These are phyloP conservation scores for Phytophthora hibernalis DNA, from an alignment of 352 stramenopile genomes.

Conservation along the genomic window DNA sequence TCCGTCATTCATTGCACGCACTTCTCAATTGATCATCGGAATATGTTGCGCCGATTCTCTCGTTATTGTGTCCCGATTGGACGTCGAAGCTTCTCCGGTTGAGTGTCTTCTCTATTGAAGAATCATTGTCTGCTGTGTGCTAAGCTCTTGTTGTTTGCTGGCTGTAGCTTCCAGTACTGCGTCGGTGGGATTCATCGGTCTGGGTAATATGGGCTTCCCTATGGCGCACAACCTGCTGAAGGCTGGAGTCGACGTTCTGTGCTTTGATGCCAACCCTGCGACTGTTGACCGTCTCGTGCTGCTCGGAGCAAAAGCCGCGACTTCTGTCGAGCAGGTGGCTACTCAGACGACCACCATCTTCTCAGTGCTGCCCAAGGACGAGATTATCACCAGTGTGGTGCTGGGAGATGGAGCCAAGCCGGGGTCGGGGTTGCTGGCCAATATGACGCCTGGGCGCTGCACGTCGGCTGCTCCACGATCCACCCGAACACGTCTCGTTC, in stretches of 20 bases:
- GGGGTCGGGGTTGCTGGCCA: constrained; percentile 46
- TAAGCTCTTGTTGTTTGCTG: constrained; percentile 6
- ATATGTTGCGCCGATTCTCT: constrained; percentile 13
- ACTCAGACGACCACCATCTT: constrained; percentile 51
- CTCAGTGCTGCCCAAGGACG: constrained; percentile 75
- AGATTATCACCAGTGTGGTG: constrained; percentile 54
- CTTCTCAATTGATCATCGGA: not conserved
- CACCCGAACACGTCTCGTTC: constrained; percentile 61
- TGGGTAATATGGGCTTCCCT: constrained; percentile 93
- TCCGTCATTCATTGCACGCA: not conserved
- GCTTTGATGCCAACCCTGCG: constrained; percentile 60
- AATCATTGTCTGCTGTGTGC: not conserved
- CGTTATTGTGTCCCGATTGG: not conserved
- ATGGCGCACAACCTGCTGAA: constrained; percentile 92
- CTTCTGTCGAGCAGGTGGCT: constrained; percentile 53
- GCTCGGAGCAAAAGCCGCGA: constrained; percentile 43
- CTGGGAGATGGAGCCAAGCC: constrained; percentile 30
- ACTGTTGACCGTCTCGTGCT: constrained; percentile 39
- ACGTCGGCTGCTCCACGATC: constrained; percentile 81
- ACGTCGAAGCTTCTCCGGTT: constrained; percentile 23
- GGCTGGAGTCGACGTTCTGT: constrained; percentile 61
- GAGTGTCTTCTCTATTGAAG: not conserved
- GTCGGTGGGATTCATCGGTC: constrained; percentile 87
- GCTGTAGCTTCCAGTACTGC: constrained; percentile 7
- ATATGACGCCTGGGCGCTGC: constrained; percentile 46